phyloP scores from a whole-genome alignment of 345 rosid genomes.

The Eucalyptus tenuipes region DNA sequence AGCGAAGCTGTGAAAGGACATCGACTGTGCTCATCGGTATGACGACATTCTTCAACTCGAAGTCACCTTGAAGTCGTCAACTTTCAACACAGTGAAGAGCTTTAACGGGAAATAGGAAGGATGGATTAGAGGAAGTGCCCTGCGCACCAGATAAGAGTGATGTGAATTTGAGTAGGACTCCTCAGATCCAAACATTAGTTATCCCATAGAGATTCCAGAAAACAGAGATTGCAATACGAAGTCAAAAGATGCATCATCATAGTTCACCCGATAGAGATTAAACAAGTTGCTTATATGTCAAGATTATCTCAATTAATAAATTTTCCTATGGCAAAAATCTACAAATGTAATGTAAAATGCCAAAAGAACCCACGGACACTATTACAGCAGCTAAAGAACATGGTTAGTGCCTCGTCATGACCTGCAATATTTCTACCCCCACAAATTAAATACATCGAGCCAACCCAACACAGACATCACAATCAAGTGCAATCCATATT shows the following conservation, averaged over 20 bases:
- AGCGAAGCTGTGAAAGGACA: neutral
- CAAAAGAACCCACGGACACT: neutral
- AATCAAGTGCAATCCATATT: neutral
- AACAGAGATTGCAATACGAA: neutral
- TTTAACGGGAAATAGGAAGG: neutral
- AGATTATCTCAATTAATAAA: neutral
- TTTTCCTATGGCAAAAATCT: neutral
- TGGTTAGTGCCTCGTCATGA: neutral
- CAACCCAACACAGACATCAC: neutral
- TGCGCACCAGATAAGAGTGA: neutral
- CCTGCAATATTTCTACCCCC: neutral
- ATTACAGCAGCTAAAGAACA: neutral
- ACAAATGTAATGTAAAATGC: neutral
- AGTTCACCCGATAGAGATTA: neutral
- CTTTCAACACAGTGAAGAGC: neutral
- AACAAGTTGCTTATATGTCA: neutral
- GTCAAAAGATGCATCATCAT: neutral
- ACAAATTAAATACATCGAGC: neutral
- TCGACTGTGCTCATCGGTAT: neutral
- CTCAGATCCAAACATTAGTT: neutral
- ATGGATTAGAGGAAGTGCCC: neutral
- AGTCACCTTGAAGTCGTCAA: neutral
- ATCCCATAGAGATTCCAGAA: neutral
- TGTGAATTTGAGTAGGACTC: neutral
- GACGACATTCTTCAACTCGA: neutral